These are phyloP conservation scores for Leccinum ambiguum DNA, from an alignment of 1,284 basidiomycete genomes.

Conservation along the genomic window DNA sequence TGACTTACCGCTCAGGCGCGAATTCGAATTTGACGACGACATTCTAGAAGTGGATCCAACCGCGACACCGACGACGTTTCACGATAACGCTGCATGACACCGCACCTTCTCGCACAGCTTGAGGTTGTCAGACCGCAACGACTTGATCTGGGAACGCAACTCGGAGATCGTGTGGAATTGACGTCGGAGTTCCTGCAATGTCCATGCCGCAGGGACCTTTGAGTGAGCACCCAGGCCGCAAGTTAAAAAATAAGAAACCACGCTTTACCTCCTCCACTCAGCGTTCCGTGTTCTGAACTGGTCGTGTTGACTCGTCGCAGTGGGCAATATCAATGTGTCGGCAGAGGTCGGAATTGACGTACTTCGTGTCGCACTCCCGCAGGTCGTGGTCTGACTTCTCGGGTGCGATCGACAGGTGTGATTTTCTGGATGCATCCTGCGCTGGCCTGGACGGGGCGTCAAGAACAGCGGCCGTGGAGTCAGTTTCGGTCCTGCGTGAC, in stretches of 20 bases:
- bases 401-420: too few relatives aligned
- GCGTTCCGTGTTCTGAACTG: constrained; percentile 94
- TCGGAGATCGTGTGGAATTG: constrained; percentile 95
- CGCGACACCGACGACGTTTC: constrained; percentile 68
- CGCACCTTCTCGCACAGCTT: constrained; percentile 96
- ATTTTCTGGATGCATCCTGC: too few relatives aligned
- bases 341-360: constrained; percentile 75
- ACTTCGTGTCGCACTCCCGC: constrained; percentile 39
- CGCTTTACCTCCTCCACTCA: constrained; percentile 60
- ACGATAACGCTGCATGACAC: constrained; percentile 91
- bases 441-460: too few relatives aligned
- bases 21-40: constrained; percentile 18
- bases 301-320: constrained; percentile 95
- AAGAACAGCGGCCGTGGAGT: too few relatives aligned
- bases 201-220: neutral
- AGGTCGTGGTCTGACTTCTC: too few relatives aligned
- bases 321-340: constrained; percentile 91
- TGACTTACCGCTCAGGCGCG: constrained; percentile 40
- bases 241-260: neutral
- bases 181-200: constrained; percentile 79
- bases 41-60: constrained; percentile 62
- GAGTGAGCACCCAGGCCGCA: constrained; percentile 6
- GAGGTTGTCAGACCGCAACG: constrained; percentile 87
- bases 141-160: constrained; percentile 84
- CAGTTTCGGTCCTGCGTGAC: too few relatives aligned